phyloP scores from a whole-genome alignment of 2,329 filamentous ascomycete species.

The Trichoderma sp. region DNA sequence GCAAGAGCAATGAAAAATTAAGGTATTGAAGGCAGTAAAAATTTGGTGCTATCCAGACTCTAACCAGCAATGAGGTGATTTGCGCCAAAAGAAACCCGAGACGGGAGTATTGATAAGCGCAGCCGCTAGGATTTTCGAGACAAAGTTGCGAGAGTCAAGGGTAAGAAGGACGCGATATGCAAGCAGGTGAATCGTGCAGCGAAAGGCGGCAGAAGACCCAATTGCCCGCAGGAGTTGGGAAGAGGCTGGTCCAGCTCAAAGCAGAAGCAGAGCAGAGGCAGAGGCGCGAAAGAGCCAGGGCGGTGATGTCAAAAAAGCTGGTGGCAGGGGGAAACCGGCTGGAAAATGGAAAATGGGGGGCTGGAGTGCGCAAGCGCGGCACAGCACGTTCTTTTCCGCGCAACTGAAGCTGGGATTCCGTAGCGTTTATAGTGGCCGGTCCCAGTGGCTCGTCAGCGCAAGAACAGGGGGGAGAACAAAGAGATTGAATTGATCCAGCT shows the following conservation, averaged over 20 bases:
- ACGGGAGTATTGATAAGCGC: not conserved
- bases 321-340: conserved; percentile 21
- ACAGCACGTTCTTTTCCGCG: not conserved
- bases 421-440: conserved; percentile 2
- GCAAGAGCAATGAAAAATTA: not conserved
- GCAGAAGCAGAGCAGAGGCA: not conserved
- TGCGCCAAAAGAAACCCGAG: not conserved
- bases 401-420: not conserved
- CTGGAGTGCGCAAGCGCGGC: conserved; percentile 20
- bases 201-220: conserved; percentile 14
- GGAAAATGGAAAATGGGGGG: conserved; percentile 24
- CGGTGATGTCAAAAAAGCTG: conserved; percentile 23
- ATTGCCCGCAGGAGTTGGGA: conserved; percentile 12
- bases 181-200: conserved; percentile 18
- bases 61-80: conserved; percentile 3
- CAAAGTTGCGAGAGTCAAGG: not conserved
- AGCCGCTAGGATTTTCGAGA: not conserved
- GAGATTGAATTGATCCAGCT: not conserved
- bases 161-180: conserved; percentile 2
- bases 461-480: not conserved
- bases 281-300: conserved; percentile 11
- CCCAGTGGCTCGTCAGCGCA: not conserved
- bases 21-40: not conserved
- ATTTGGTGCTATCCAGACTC: not conserved
- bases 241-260: conserved; percentile 13